Conservation (phyloP, 2,329 filamentous ascomycete species). For the Fusarium lyarnte region DNA sequence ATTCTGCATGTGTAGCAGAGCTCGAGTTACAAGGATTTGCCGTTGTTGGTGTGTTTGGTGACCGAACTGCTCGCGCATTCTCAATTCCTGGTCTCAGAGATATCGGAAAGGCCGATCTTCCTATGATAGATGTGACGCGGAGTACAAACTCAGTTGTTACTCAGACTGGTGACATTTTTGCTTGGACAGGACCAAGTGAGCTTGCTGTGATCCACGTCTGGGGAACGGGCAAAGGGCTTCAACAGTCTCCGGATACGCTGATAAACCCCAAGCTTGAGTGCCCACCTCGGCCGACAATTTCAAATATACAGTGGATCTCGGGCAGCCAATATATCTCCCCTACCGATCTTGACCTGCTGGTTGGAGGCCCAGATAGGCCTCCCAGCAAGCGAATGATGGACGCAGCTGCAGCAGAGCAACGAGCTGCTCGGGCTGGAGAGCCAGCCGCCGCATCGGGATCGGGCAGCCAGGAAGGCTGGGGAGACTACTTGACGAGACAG, state of each 20-base stretch:
- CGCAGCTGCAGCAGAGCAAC: constrained; percentile 79
- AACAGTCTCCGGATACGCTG: constrained; percentile 74
- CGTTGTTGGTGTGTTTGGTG: constrained; percentile 85
- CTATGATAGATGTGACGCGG: constrained; percentile 78
- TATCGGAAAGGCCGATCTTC: constrained; percentile 73
- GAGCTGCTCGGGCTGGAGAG: constrained; percentile 58
- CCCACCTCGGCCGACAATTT: constrained; percentile 89
- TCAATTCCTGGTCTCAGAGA: constrained; percentile 91
- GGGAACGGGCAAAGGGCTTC: constrained; percentile 75
- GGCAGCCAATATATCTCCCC: constrained; percentile 92
- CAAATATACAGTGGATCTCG: constrained; percentile 94
- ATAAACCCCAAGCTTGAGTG: constrained; percentile 79
- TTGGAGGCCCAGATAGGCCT: constrained; percentile 88
- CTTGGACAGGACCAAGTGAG: constrained; percentile 90
- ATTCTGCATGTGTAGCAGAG: constrained; percentile 80
- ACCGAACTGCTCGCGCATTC: constrained; percentile 81
- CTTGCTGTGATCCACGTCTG: constrained; percentile 85
- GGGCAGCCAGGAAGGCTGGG: constrained; percentile 69
- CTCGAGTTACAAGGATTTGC: constrained; percentile 80
- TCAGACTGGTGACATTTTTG: constrained; percentile 81
- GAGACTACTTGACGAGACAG: constrained; percentile 85
- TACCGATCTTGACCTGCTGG: constrained; percentile 87
- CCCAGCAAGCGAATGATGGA: constrained; percentile 89
- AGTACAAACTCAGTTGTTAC: constrained; percentile 76
- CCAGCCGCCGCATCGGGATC: constrained; percentile 44